A percentile compares a stretch with the other conserved stretches of the same genome.
Conservation (phyloP, 352 stramenopile genomes). For the Pythium oligandrum region DNA sequence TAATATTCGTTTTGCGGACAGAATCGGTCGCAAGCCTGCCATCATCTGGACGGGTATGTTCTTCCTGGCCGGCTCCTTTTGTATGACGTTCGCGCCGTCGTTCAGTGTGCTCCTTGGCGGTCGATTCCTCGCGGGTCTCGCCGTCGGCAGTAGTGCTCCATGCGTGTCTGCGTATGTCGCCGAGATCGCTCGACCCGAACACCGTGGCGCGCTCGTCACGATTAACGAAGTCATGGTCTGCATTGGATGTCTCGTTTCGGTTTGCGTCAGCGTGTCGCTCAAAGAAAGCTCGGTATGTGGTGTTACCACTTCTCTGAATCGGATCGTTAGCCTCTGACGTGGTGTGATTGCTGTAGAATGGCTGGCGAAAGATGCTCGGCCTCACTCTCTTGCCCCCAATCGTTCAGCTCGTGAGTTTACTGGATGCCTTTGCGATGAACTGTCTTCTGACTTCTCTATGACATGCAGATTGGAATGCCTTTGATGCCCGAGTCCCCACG, state of each 20-base stretch:
- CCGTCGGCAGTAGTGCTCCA: conserved; percentile 55
- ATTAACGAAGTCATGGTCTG: conserved; percentile 77
- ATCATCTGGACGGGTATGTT: conserved; percentile 57
- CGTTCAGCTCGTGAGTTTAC: conserved; percentile 42
- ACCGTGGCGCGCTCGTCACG: conserved; percentile 48
- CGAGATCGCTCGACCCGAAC: conserved; percentile 57
- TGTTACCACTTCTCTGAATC: neutral
- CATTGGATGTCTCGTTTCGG: conserved; percentile 59
- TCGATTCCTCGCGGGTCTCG: conserved; percentile 57
- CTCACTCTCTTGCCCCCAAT: conserved; percentile 59
- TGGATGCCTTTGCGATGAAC: neutral
- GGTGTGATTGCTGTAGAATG: conserved; percentile 20
- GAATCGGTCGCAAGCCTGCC: conserved; percentile 53
- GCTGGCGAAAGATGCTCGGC: conserved; percentile 59
- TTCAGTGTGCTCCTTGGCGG: conserved; percentile 48
- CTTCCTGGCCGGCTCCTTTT: conserved; percentile 54
- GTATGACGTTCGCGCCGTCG: conserved; percentile 61
- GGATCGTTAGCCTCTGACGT: neutral
- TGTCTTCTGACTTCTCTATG: no score
- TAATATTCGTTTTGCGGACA: conserved; percentile 6
- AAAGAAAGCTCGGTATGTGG: conserved; percentile 24
- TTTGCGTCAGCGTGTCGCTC: conserved; percentile 41
- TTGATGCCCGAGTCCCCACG: conserved; percentile 65
- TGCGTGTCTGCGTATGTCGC: conserved; percentile 64
- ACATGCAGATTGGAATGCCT: conserved; percentile 46